Conservation (phyloP, 495 filamentous ascomycete species). For the Ramalina peruviana region DNA sequence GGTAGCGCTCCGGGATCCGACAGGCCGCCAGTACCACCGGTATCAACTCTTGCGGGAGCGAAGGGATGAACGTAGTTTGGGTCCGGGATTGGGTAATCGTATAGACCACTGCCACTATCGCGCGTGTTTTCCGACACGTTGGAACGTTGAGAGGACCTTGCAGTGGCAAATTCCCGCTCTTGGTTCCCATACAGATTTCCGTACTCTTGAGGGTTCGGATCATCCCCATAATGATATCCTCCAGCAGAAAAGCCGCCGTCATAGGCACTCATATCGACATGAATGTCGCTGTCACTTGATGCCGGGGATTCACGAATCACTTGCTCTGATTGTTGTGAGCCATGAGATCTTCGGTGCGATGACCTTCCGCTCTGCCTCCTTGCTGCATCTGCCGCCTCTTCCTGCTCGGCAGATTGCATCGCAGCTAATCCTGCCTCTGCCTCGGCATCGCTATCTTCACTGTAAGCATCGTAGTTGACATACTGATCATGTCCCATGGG, state of each 20-base stretch:
- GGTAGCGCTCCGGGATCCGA: conserved; percentile 51
- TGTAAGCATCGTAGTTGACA: conserved; percentile 40
- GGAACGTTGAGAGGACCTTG: conserved; percentile 26
- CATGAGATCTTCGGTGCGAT: conserved; percentile 23
- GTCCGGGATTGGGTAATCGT: conserved; percentile 15
- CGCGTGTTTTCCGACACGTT: conserved; percentile 22
- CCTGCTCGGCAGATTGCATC: conserved; percentile 71
- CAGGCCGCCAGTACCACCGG: conserved; percentile 72
- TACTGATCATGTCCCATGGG: conserved; percentile 30
- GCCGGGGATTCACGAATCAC: conserved; percentile 15
- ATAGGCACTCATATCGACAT: conserved; percentile 58
- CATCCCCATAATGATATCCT: conserved; percentile 59
- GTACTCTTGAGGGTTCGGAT: conserved; percentile 15
- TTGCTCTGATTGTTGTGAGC: conserved; percentile 16
- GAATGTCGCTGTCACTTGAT: conserved; percentile 54
- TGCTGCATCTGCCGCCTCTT: conserved; percentile 46
- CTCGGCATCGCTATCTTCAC: conserved; percentile 80
- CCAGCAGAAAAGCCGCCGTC: conserved; percentile 57
- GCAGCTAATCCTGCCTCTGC: conserved; percentile 74
- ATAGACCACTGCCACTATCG: conserved; percentile 1
- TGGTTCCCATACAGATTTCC: not conserved
- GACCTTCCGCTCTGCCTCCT: conserved; percentile 42
- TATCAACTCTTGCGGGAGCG: conserved; percentile 54
- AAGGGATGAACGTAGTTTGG: conserved; percentile 44
- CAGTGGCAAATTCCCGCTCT: conserved; percentile 6